A percentile compares a stretch with the other conserved stretches of the same genome.
phyloP scores from a whole-genome alignment of 495 filamentous ascomycete species.

The Neurospora sp. region DNA sequence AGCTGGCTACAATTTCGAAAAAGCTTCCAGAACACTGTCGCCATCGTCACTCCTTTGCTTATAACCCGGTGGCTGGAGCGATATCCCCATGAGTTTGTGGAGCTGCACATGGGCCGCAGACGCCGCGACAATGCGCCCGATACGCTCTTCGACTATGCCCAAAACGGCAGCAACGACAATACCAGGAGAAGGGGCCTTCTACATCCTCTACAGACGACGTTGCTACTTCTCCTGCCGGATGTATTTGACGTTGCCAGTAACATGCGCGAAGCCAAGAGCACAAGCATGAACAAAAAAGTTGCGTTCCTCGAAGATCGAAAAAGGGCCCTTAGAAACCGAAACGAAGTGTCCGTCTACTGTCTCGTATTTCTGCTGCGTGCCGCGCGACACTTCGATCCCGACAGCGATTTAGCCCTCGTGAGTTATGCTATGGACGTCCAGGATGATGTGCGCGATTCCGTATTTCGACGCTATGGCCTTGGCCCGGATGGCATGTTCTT shows the following conservation, averaged over 20 bases:
- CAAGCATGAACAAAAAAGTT: conserved; percentile 50
- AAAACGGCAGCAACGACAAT: conserved; percentile 41
- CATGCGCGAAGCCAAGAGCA: conserved; percentile 47
- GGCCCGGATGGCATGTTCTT: conserved; percentile 36
- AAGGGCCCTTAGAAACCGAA: conserved; percentile 46
- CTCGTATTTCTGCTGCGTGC: conserved; percentile 48
- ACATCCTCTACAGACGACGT: conserved; percentile 50
- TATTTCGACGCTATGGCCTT: conserved; percentile 43
- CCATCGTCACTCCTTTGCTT: conserved; percentile 45
- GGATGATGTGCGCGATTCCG: conserved; percentile 52
- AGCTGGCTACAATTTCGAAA: conserved; percentile 54
- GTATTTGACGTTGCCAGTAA: conserved; percentile 56
- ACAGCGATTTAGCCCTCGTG: conserved; percentile 49
- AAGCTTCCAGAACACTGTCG: conserved; percentile 50
- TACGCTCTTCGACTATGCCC: conserved; percentile 54
- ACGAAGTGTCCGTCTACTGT: conserved; percentile 53
- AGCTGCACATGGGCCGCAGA: conserved; percentile 45
- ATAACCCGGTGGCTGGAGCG: conserved; percentile 55
- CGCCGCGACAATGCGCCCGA: conserved; percentile 52
- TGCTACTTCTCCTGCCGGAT: conserved; percentile 52
- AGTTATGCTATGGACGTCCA: conserved; percentile 58
- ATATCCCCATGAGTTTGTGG: conserved; percentile 51
- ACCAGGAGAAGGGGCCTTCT: conserved; percentile 42
- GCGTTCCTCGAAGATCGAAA: conserved; percentile 50
- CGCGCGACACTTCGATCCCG: conserved; percentile 48